Percentiles rank a stretch among this genome's conserved stretches.
These are phyloP conservation scores for Sclerotinia borealis DNA, from an alignment of 2,329 filamentous ascomycete genomes.

Conservation along the genomic window DNA sequence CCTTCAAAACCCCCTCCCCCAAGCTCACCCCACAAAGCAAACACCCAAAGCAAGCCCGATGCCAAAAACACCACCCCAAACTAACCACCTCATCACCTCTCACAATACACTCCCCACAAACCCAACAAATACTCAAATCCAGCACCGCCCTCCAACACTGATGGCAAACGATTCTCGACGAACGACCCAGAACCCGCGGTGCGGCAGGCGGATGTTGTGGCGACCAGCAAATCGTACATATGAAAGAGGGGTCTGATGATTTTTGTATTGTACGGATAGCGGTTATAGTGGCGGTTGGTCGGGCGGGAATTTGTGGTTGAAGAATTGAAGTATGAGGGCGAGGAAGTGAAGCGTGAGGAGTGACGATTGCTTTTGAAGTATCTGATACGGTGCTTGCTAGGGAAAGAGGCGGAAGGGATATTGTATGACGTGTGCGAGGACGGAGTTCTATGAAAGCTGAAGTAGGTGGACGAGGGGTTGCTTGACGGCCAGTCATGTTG, in stretches of 20 bases:
- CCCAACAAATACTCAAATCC: slow-evolving; percentile 51
- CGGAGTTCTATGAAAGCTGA: slow-evolving; percentile 3
- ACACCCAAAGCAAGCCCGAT: slow-evolving; percentile 50
- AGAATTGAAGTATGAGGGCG: not conserved
- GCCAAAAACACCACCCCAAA: slow-evolving; percentile 57
- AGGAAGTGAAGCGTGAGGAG: not conserved
- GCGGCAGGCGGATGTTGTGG: slow-evolving; percentile 34
- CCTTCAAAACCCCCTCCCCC: slow-evolving; percentile 11
- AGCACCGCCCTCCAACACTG: slow-evolving; percentile 43
- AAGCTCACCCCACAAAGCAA: slow-evolving; percentile 44
- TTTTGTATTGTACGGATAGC: not conserved
- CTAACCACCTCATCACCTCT: slow-evolving; percentile 50
- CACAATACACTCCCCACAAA: slow-evolving; percentile 49
- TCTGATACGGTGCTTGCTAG: not conserved
- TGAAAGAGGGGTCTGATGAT: slow-evolving; percentile 35
- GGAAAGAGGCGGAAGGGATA: not conserved
- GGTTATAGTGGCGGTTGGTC: not conserved
- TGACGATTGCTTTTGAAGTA: not conserved
- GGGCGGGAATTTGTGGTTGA: not conserved
- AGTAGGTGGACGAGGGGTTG: not conserved
- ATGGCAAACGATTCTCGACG: slow-evolving; percentile 44
- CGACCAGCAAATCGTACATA: slow-evolving; percentile 52
- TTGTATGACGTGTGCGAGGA: slow-evolving; percentile 1
- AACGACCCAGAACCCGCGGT: slow-evolving; percentile 38
- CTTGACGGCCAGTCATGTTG: slow-evolving; percentile 4